Base-by-base conservation (phyloP, 2,329 filamentous ascomycete genomes). In the Nemania bipapillata region DNA sequence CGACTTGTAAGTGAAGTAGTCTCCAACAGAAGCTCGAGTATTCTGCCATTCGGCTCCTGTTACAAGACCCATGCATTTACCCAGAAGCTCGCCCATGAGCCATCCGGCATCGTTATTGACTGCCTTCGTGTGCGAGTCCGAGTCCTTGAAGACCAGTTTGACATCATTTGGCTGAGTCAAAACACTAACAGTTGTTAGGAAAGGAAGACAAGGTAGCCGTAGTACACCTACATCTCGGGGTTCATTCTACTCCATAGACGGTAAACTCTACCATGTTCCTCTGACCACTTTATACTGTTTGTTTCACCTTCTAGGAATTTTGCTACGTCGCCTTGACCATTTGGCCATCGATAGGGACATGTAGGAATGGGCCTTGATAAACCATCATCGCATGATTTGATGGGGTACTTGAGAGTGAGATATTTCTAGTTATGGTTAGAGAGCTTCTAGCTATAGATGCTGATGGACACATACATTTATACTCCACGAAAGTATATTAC, bases 61-160 rank as follows among this genome's bases (percentile, higher is more conserved):
- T 61, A 84, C 73, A 0, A 85, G 74, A 0, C 83, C 83, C 0
- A 85, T 61, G 67, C 83, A 85, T 54, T 78, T 63, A 0, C 83
- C 83, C 0, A 85, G 77, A 0, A 85, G 73, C 40, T 81, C 69
- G 47, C 79, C 71, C 73, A 84, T 69, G 12, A 73, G 45, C 72
- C 74, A 81, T 1, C 83, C 83, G 0, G 79, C 77, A 68, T 85
- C 77, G 65, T 83, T 83, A 64, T 79, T 77, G 2, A 65, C 42
- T 1, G 81, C 83, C 69, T 85, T 84, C 22, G 65, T 49, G 69
- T 85, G 83, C 45, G 73, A 77, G 62, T 84, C 76, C 0, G 83
- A 85, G 68, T 85, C 83, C 35, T 74, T 76, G 69, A 83, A 84
- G 5, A 83, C 76, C 0, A 68, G 66, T 67, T 80, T 63, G 0